Evolutionary conservation across 345 rosid genomes (phyloP).

Genomic region (Populus pruinosa): DNA sequence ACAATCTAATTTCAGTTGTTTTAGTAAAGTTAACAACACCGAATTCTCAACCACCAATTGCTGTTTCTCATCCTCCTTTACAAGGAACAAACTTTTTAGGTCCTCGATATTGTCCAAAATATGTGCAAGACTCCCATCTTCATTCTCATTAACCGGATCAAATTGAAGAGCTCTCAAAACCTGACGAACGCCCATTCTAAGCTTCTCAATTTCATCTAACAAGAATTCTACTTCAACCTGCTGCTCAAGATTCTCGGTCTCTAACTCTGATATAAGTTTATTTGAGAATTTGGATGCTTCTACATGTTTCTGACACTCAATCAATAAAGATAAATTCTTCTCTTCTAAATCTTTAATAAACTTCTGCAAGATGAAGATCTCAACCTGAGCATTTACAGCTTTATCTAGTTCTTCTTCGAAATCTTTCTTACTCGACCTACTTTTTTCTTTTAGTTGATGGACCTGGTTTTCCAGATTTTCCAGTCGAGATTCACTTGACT

Average conservation of each 20-base stretch:
- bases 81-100: constrained; percentile 49
- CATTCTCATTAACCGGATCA: constrained; percentile 36
- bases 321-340: constrained; percentile 26
- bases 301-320: constrained; percentile 31
- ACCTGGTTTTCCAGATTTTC: constrained; percentile 66
- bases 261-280: constrained; percentile 28
- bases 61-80: constrained; percentile 58
- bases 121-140: constrained; percentile 39
- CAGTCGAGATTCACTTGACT: constrained; percentile 61
- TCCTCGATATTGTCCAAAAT: constrained; percentile 51
- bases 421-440: constrained; percentile 38
- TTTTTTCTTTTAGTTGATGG: constrained; percentile 61
- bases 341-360: constrained; percentile 33
- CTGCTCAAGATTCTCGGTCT: constrained; percentile 34
- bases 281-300: constrained; percentile 29
- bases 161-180: constrained; percentile 51
- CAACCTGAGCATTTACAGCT: constrained; percentile 34
- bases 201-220: constrained; percentile 29
- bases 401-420: constrained; percentile 84
- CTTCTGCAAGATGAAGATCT: constrained; percentile 33
- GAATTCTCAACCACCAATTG: constrained; percentile 67
- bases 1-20: constrained; percentile 49
- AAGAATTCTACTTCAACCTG: constrained; percentile 32
- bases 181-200: constrained; percentile 24
- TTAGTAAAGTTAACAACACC: constrained; percentile 56